Conservation (phyloP, 2,329 filamentous ascomycete species). For the Xylaria sp. region DNA sequence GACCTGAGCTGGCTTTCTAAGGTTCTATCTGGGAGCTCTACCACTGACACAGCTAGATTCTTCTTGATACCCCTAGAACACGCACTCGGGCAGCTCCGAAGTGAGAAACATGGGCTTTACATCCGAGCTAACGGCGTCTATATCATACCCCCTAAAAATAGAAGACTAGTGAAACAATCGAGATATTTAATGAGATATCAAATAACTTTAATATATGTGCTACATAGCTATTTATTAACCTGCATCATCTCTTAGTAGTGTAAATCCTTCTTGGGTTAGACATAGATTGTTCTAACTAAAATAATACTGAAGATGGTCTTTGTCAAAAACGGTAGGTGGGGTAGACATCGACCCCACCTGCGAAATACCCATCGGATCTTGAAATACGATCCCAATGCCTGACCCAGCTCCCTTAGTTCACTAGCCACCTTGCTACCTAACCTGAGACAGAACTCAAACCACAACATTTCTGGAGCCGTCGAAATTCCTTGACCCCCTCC, state of each 20-base stretch:
- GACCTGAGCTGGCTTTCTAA: conserved; percentile 50
- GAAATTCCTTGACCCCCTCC: conserved; percentile 1
- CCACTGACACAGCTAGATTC: conserved; percentile 9
- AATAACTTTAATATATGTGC: not conserved
- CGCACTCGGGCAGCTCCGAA: conserved; percentile 10
- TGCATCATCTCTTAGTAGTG: not conserved
- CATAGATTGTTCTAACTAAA: not conserved
- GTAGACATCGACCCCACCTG: conserved; percentile 6
- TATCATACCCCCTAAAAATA: conserved; percentile 1
- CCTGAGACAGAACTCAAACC: conserved; percentile 34
- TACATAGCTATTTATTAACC: not conserved
- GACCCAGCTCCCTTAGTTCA: conserved; percentile 8
- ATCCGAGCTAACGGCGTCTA: not conserved
- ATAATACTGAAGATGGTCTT: not conserved
- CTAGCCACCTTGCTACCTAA: conserved; percentile 8
- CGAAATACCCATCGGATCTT: not conserved
- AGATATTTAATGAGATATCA: not conserved
- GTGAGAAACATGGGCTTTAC: conserved; percentile 19
- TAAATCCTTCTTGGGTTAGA: not conserved
- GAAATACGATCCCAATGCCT: not conserved
- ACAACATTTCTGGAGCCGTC: conserved; percentile 10
- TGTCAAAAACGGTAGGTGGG: conserved; percentile 8
- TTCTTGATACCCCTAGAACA: conserved; percentile 37
- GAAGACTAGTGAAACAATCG: not conserved
- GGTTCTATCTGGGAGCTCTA: not conserved